Conservation (phyloP, 352 stramenopile species). For the Elongisporangium undulatum region DNA sequence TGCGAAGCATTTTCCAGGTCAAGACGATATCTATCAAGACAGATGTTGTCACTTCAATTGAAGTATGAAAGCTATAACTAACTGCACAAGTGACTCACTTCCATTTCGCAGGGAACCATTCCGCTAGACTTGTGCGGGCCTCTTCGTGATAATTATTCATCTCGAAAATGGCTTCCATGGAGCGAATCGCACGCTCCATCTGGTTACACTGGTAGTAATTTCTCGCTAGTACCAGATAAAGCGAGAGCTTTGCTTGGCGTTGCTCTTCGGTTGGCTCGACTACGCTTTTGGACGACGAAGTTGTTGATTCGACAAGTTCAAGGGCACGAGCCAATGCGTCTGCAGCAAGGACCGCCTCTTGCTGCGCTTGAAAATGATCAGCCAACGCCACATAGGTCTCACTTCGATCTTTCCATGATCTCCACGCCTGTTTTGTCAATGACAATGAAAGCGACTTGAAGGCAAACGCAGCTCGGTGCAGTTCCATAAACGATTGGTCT, state of each 20-base stretch:
- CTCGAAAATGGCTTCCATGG: constrained; percentile 63
- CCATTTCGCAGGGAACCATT: constrained; percentile 75
- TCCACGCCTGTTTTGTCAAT: constrained; percentile 18
- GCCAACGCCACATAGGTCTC: constrained; percentile 47
- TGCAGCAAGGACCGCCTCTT: constrained; percentile 39
- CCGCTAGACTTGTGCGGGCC: constrained; percentile 35
- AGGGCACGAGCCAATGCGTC: constrained; percentile 50
- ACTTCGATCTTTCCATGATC: constrained; percentile 26
- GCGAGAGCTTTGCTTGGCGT: constrained; percentile 19
- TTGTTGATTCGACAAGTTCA: constrained; percentile 32
- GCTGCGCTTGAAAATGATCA: constrained; percentile 37
- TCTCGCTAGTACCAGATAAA: constrained; percentile 54
- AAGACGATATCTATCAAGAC: constrained; percentile 35
- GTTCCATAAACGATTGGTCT: constrained; percentile 45
- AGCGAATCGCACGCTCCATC: constrained; percentile 69
- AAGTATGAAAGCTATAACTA: neutral
- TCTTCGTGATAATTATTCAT: constrained; percentile 53
- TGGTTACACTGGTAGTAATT: constrained; percentile 75
- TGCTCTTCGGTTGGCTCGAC: constrained; percentile 12
- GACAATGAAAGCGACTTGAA: constrained; percentile 4
- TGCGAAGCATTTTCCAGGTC: constrained; percentile 67
- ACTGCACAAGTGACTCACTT: constrained; percentile 28
- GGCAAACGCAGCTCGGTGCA: constrained; percentile 19
- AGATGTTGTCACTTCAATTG: constrained; percentile 2
- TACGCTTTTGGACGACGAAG: neutral